phyloP scores from a whole-genome alignment of 495 filamentous ascomycete genomes.

The Bryoglossum gracile region DNA sequence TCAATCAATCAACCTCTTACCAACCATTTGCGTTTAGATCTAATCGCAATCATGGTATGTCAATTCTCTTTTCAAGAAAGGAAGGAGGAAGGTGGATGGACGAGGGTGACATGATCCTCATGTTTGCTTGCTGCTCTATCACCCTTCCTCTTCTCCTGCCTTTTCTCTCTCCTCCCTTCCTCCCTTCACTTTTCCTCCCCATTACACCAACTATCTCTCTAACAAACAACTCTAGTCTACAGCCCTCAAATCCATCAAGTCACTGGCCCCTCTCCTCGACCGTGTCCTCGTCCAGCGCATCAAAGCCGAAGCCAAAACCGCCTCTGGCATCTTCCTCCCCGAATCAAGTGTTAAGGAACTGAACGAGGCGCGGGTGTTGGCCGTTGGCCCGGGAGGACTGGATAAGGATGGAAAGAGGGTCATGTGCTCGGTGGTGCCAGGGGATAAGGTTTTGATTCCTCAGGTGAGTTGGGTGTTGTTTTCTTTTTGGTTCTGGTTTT shows the following conservation, averaged over 20 bases:
- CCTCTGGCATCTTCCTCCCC: constrained; percentile 92
- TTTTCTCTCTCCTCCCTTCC: neutral
- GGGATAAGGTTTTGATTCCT: constrained; percentile 94
- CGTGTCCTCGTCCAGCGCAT: constrained; percentile 96
- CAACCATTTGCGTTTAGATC: constrained; percentile 9
- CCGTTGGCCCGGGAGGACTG: constrained; percentile 81
- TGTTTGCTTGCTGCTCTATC: neutral
- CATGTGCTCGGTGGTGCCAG: constrained; percentile 67
- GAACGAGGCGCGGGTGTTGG: constrained; percentile 92
- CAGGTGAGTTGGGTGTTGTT: constrained; percentile 52
- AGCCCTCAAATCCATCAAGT: constrained; percentile 90
- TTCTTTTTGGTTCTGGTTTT: constrained; percentile 7
- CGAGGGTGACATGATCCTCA: neutral
- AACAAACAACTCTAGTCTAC: constrained; percentile 32
- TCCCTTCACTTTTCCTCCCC: neutral
- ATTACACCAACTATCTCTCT: neutral
- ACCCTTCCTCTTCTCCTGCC: neutral
- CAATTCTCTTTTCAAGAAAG: neutral
- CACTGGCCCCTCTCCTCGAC: constrained; percentile 93
- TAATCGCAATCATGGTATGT: constrained; percentile 31
- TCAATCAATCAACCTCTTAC: constrained; percentile 5
- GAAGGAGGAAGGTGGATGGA: neutral
- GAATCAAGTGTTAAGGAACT: constrained; percentile 96
- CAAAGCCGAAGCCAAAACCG: constrained; percentile 95
- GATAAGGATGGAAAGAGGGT: constrained; percentile 85